Base-by-base conservation (phyloP, 139 green algal genomes). In the Chlamydomonas sphaeroides region DNA sequence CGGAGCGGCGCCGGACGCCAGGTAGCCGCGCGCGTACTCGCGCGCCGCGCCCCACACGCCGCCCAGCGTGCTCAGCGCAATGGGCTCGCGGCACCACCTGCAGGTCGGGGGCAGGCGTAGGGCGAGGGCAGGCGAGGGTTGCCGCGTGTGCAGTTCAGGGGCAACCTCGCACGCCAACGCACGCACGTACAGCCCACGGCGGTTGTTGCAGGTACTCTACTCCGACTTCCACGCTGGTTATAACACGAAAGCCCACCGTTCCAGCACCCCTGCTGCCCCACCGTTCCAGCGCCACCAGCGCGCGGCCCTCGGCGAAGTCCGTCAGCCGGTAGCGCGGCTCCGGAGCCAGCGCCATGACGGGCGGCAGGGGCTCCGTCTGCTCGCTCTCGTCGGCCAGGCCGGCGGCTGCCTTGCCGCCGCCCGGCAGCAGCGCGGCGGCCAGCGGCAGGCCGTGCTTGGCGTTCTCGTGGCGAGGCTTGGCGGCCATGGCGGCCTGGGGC, bases 11-110 rank as follows among this genome's bases (percentile, higher is more conserved):
- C 72, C 72, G 11, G 72, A 36, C 35, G 72, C 72, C 10, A 68
- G 15, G 57, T n/a, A 80, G 28, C 72, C 72, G 25, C 72, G 5
- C 10, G 7, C 51, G 72, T 80, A 80, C 56, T 80, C 80, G 42
- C 61, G 18, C 17, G 45, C 45, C 26, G 61, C 26, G 48, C 45
- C 69, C 62, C 69, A 69, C 69, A 86, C 41, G 59, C 57, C 57
- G 3, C n/a, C 26, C 8, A 30, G 21, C 36, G 75, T n/a, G 2
- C 42, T 28, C 69, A 80, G 45, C 14, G n/a, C 26, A 41, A 80
- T 61, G 30, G 80, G 69, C 61, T 86, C 80, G 7, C 65, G 69
- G 41, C 80, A 86, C 80, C 80, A 86, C 69, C 80, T 86, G 80
- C 28, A 38, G 39, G 25, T 6, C 5, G 45, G 42, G 11, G 11